Conservation (phyloP, 371 early-diverging fungal species). For the Saksenaea vasiformis region DNA sequence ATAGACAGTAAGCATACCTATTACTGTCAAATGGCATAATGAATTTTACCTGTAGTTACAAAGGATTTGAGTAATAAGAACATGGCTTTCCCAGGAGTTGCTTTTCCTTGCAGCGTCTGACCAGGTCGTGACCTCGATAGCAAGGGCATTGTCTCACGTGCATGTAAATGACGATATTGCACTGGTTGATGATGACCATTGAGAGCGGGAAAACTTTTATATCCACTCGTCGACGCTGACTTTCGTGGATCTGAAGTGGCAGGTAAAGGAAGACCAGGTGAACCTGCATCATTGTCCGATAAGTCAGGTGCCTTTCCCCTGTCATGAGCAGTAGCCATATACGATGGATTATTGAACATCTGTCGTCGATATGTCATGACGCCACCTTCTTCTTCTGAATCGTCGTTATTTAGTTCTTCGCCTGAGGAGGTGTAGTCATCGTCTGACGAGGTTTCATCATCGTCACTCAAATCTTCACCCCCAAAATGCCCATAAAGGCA, state of each 20-base stretch:
- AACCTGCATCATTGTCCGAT: neutral
- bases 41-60: constrained; percentile 73
- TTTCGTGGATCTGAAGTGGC: constrained; percentile 9
- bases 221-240: neutral
- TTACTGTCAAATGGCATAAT: neutral
- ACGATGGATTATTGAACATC: constrained; percentile 27
- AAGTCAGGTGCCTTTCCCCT: neutral
- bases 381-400: constrained; percentile 16
- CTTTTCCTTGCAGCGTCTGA: constrained; percentile 65
- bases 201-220: constrained; percentile 7
- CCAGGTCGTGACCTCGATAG: constrained; percentile 52
- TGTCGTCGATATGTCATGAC: constrained; percentile 34
- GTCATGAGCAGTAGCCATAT: constrained; percentile 9
- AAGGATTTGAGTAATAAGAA: constrained; percentile 86
- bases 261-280: constrained; percentile 4
- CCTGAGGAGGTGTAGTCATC: constrained; percentile 21
- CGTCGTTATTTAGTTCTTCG: constrained; percentile 15
- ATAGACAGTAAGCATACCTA: neutral
- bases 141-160: constrained; percentile 58
- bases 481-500: constrained; percentile 95
- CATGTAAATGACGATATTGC: constrained; percentile 37
- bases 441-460: constrained; percentile 52
- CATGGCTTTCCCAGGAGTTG: constrained; percentile 79
- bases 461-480: constrained; percentile 88
- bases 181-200: constrained; percentile 25